Base-by-base conservation (phyloP, 495 filamentous ascomycete species). In the Hypoxylon cercidicola region DNA sequence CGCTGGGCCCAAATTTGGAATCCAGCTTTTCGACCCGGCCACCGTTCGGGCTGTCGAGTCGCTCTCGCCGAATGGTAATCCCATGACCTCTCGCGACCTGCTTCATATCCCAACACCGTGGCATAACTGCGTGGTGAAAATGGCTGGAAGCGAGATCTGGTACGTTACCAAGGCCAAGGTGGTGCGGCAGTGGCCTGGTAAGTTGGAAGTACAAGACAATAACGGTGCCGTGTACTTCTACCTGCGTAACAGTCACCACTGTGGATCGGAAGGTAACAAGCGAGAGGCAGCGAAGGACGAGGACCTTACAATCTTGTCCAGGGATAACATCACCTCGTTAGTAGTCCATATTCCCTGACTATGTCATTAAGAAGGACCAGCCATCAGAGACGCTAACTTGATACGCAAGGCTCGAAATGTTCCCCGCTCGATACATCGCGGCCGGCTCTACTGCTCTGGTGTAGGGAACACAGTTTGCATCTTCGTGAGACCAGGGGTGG, bases 101-200 rank as follows among this genome's bases (percentile, higher is more conserved):
- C 70, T 79, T 0, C 77, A 81, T 39, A 75, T 80, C 12, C 77
- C 79, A 0, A 79, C 77, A 0, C 77, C 79, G 8, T 81, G 79
- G 78, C 78, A 81, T 46, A 80, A 79, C 54, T 71, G 58, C 13
- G 67, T 81, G 8, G 69, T 72, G 10, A 66, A 73, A 20, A 43
- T 81, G 9, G 65, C 57, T 2, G 75, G 74, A 1, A 66, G 63
- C 28, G 32, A 70, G 0, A 40, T 63, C 10, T 34, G 69, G 15
- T 74, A 73, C 16, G 46, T 79, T 8, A 70, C 66, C 23, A 77
- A 75, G 55, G 51, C 70, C 0, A 60, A 55, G 3, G 67, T 69
- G 9, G 64, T 67, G 5, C 60, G 60, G 35, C 53, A 75, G 3
- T 64, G 66, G 48, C 61, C 18, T 1, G 72, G 64, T 3, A 43